A percentile compares a stretch with the other conserved stretches of the same genome.
phyloP scores from a whole-genome alignment of 2,329 filamentous ascomycete genomes.

The Cladosporium phlei region DNA sequence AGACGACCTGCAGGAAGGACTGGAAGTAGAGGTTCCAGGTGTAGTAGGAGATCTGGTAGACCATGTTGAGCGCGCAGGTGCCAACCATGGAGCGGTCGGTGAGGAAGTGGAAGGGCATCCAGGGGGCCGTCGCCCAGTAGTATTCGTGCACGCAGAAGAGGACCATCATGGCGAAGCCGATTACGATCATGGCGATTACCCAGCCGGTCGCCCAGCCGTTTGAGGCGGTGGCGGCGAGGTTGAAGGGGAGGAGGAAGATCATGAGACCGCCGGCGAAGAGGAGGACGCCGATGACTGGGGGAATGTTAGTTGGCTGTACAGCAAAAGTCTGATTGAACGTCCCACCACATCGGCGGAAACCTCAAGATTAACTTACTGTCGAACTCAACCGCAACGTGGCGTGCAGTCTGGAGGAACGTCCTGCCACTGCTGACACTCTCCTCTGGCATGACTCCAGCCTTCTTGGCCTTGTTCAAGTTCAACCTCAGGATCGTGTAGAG shows the following conservation, averaged over 20 bases:
- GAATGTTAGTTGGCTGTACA: constrained; percentile 41
- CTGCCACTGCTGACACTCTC: constrained; percentile 40
- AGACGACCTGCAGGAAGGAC: constrained; percentile 39
- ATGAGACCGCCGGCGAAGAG: constrained; percentile 57
- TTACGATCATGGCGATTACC: constrained; percentile 40
- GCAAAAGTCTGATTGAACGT: no score
- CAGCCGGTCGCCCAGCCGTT: constrained; percentile 34
- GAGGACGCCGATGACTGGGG: constrained; percentile 55
- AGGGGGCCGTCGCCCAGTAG: constrained; percentile 36
- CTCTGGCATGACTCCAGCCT: constrained; percentile 45
- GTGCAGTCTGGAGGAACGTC: constrained; percentile 43
- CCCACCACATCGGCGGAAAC: no score
- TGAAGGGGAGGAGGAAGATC: constrained; percentile 64
- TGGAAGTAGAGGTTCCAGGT: constrained; percentile 40
- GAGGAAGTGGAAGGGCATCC: constrained; percentile 46
- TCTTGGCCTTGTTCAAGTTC: constrained; percentile 58
- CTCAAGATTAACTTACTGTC: constrained; percentile 37
- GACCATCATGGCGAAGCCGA: constrained; percentile 35
- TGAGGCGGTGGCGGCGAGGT: constrained; percentile 38
- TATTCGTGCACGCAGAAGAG: constrained; percentile 37
- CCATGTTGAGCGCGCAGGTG: constrained; percentile 46
- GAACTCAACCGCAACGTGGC: constrained; percentile 57
- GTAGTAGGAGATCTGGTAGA: constrained; percentile 28
- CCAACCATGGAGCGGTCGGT: constrained; percentile 48
- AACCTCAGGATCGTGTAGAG: constrained; percentile 55